Conservation (phyloP, 495 filamentous ascomycete genomes). For the Paragyromitra xinjiangensis region DNA sequence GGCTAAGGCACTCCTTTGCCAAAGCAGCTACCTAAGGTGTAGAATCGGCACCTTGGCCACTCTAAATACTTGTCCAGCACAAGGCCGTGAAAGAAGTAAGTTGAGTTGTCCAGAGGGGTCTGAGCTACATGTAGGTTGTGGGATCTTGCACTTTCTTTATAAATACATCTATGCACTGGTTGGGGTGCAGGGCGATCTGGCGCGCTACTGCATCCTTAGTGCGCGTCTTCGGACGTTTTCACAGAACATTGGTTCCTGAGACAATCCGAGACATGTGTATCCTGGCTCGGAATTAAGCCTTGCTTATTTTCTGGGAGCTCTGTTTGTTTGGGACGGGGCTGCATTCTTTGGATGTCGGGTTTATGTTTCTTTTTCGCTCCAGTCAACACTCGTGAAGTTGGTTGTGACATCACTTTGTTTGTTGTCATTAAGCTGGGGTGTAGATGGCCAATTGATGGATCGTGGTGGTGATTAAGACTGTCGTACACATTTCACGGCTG, state of each 20-base stretch:
- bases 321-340: background rate
- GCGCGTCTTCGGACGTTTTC: conserved; percentile 15
- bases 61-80: background rate
- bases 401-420: background rate
- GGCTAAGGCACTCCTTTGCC: conserved; percentile 2
- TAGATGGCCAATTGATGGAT: background rate
- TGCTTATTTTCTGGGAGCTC: background rate
- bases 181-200: conserved; percentile 17
- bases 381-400: background rate
- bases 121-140: background rate
- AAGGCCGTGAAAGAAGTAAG: background rate
- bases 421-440: background rate
- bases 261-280: conserved; percentile 14
- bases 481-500: background rate
- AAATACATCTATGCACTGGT: conserved; percentile 3
- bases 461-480: background rate
- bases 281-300: background rate
- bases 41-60: background rate
- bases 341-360: background rate
- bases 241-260: background rate
- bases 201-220: conserved; percentile 12
- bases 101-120: conserved; percentile 1
- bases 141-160: conserved; percentile 12
- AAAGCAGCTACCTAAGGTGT: conserved; percentile 8
- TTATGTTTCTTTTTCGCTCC: background rate